Base-by-base conservation (phyloP, 192 early-diverging fungal genomes). In the Thoreauomyces humboldtii region DNA sequence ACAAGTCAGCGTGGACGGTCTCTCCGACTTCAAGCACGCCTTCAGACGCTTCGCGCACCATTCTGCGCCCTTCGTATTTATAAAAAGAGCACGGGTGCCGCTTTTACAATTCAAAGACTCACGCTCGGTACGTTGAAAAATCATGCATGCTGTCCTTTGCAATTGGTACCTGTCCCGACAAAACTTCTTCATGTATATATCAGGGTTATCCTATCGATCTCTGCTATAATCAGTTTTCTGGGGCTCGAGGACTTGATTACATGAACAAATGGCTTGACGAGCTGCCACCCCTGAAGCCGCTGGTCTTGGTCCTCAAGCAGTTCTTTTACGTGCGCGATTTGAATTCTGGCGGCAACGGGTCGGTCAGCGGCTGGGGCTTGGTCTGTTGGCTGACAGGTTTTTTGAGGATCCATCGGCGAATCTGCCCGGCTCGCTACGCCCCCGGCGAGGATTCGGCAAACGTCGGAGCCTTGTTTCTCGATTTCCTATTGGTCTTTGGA, bases 231-330 rank as follows among this genome's bases (percentile, higher is more conserved):
- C 53, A 69, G 22, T 3, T 15, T 7, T 14, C 5, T 5, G 59
- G 48, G 24, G 3, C 27, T 3, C 32, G 19, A 9, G 14, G 21
- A 1, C 19, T 36, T 9, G 42, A 19, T 11, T 15, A 21, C 36
- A 48, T 44, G 36, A 4, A 17, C 5, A 36, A 21, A 22, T 35
- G 61, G 0, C 12, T 62, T n/a, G 22, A n/a, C 0, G 62, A 65
- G 37, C 48, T 59, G 0, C 63, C 62, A 4, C 25, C 29, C 12
- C 50, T 71, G 22, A 46, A 55, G 19, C 62, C 61, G 11, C 42
- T 71, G 15, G 52, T 64, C 21, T 35, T 71, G 25, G 63, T 71
- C 3, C 43, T 71, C 24, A 71, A 71, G 43, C 57, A 52, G n/a
- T 71, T 71, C 58, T 42, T 71, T 17, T 33, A 58, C 27, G 21